Conservation (phyloP, 345 rosid genomes). For the Bruguiera parviflora region DNA sequence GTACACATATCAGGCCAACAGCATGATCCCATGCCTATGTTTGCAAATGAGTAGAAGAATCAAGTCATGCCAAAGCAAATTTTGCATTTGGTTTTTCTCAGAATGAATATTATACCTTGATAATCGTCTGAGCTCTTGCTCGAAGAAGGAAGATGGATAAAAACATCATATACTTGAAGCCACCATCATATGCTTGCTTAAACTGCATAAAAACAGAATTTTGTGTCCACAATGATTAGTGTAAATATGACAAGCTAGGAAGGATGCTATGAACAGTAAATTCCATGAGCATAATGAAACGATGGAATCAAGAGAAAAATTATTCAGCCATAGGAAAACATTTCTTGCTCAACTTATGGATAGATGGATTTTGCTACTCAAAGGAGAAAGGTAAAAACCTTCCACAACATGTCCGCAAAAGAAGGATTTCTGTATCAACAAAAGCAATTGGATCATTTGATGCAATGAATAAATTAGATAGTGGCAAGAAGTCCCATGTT, state of each 20-base stretch:
- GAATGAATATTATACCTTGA: constrained; percentile 42
- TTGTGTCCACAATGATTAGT: constrained; percentile 6
- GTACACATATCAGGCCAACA: constrained; percentile 79
- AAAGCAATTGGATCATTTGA: constrained; percentile 36
- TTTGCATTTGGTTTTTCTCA: not conserved
- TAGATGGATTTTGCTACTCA: not conserved
- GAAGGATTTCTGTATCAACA: constrained; percentile 46
- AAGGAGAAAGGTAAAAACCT: constrained; percentile 43
- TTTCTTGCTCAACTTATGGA: not conserved
- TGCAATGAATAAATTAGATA: constrained; percentile 45
- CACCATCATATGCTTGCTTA: constrained; percentile 69
- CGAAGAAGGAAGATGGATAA: constrained; percentile 22
- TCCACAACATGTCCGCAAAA: constrained; percentile 66
- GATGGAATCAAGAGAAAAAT: not conserved
- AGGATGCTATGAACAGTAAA: not conserved
- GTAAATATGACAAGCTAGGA: not conserved
- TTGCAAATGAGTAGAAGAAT: constrained; percentile 12
- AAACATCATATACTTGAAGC: too few relatives aligned
- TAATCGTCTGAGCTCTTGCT: constrained; percentile 29
- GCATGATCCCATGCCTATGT: constrained; percentile 95
- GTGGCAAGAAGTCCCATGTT: constrained; percentile 71
- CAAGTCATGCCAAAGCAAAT: not conserved
- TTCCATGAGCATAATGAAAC: too few relatives aligned
- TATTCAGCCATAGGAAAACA: not conserved
- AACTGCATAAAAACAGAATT: constrained; percentile 36